Evolutionary conservation across 2,329 filamentous ascomycete species (phyloP).

Genomic region (Colletotrichum zoysiae): DNA sequence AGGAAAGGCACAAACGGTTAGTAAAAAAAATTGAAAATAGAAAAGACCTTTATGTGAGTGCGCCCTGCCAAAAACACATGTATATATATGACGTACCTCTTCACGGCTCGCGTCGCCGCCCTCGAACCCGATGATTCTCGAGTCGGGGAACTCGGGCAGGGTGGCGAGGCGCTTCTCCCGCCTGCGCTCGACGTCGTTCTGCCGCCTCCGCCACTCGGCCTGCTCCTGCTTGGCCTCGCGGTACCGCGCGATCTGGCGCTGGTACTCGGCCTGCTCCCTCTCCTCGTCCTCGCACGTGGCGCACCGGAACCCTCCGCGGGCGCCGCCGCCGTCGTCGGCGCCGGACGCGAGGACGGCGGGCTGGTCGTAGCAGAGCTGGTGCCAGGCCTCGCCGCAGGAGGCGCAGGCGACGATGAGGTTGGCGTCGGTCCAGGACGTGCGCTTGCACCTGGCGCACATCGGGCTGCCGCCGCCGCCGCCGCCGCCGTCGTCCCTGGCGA

Average conservation of each 20-base stretch:
- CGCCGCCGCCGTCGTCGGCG: background rate
- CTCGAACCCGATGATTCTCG: conserved; percentile 55
- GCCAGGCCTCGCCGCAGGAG: conserved; percentile 45
- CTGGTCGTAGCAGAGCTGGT: conserved; percentile 45
- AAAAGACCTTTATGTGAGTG: too few relatives aligned
- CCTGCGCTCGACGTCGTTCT: conserved; percentile 48
- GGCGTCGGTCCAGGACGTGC: conserved; percentile 39
- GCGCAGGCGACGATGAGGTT: conserved; percentile 45
- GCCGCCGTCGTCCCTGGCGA: conserved; percentile 24
- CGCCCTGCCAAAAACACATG: too few relatives aligned
- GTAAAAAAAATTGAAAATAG: background rate
- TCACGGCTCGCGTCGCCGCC: conserved; percentile 50
- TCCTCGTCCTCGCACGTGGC: conserved; percentile 42
- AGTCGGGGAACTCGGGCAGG: conserved; percentile 52
- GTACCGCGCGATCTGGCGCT: conserved; percentile 35
- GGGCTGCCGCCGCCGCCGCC: conserved; percentile 14
- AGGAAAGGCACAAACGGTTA: background rate
- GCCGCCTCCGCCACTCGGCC: conserved; percentile 43
- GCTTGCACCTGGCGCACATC: conserved; percentile 44
- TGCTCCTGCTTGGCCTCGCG: conserved; percentile 41
- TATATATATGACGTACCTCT: too few relatives aligned
- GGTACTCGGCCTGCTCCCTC: conserved; percentile 40
- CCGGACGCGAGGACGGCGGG: too few relatives aligned
- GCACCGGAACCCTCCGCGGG: conserved; percentile 42
- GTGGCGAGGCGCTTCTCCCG: conserved; percentile 50